These are phyloP conservation scores for Sporothrix brunneoviolacea DNA, from an alignment of 2,329 filamentous ascomycete species.

Conservation along the genomic window DNA sequence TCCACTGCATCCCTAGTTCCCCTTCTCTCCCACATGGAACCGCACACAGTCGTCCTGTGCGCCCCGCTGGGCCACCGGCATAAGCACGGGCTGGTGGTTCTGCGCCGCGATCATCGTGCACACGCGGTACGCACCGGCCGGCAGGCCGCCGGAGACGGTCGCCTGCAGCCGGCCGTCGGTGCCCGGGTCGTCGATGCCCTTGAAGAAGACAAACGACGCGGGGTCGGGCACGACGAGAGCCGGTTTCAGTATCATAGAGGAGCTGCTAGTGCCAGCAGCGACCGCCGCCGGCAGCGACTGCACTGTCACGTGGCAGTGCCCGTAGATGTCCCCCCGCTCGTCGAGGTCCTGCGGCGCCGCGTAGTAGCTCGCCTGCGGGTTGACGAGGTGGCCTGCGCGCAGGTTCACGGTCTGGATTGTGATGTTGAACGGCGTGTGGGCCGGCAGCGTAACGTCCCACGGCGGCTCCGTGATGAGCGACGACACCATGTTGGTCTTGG, in stretches of 20 bases:
- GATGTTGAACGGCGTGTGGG: constrained; percentile 40
- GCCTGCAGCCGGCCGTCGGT: constrained; percentile 41
- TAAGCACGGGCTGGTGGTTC: constrained; percentile 52
- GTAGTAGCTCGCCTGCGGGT: constrained; percentile 48
- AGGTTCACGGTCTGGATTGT: constrained; percentile 42
- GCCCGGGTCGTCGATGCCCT: constrained; percentile 48
- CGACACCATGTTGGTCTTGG: constrained; percentile 46
- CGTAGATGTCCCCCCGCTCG: constrained; percentile 31
- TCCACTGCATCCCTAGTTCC: too few relatives aligned
- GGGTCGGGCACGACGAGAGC: constrained; percentile 26
- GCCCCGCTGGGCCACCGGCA: constrained; percentile 50
- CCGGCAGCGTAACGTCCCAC: constrained; percentile 32
- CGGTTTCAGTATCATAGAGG: too few relatives aligned
- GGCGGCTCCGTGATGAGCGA: constrained; percentile 42
- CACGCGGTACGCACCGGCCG: constrained; percentile 41
- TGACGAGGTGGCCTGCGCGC: constrained; percentile 46
- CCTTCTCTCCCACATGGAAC: constrained; percentile 33
- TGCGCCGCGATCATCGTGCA: constrained; percentile 44
- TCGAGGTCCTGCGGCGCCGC: constrained; percentile 46
- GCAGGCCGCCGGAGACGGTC: constrained; percentile 38
- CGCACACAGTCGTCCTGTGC: constrained; percentile 47
- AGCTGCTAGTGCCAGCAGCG: too few relatives aligned
- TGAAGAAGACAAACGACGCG: constrained; percentile 47
- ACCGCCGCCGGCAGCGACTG: constrained; percentile 39
- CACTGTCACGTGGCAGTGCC: constrained; percentile 45